Conservation (phyloP, 2,329 filamentous ascomycete genomes). For the Fusarium austroafricanum region DNA sequence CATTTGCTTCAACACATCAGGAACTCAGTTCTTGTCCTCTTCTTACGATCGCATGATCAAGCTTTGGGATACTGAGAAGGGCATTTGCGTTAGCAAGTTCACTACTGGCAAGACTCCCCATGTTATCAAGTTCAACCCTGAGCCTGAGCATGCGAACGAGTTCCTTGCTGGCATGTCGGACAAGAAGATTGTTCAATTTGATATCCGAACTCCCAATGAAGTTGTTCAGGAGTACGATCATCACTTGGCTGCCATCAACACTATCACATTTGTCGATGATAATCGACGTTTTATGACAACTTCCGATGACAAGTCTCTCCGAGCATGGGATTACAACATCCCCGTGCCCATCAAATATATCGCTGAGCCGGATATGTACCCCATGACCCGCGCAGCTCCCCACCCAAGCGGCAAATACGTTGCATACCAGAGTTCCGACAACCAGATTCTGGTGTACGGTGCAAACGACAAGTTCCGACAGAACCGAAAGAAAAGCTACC, state of each 20-base stretch:
- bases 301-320: slow-evolving; percentile 94
- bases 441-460: slow-evolving; percentile 96
- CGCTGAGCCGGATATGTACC: slow-evolving; percentile 97
- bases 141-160: slow-evolving; percentile 80
- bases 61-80: slow-evolving; percentile 97
- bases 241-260: slow-evolving; percentile 97
- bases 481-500: slow-evolving; percentile 96
- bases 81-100: slow-evolving; percentile 87
- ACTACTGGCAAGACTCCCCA: slow-evolving; percentile 95
- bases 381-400: slow-evolving; percentile 84
- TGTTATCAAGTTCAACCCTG: slow-evolving; percentile 92
- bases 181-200: slow-evolving; percentile 99
- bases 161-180: slow-evolving; percentile 98
- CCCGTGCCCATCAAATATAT: slow-evolving; percentile 99
- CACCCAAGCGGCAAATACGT: slow-evolving; percentile 96
- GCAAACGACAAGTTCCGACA: slow-evolving; percentile 96
- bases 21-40: slow-evolving; percentile 87
- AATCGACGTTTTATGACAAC: slow-evolving; percentile 97
- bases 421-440: slow-evolving; percentile 92
- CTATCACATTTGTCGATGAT: slow-evolving; percentile 94
- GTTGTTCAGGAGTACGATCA: slow-evolving; percentile 98
- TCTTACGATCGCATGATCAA: slow-evolving; percentile 98
- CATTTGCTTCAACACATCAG: slow-evolving; percentile 84
- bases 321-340: slow-evolving; percentile 98
- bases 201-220: slow-evolving; percentile 80